Evolutionary conservation across 1,139 yeast species (phyloP).

Genomic region (Nakaseomyces kungkrabaensis): DNA sequence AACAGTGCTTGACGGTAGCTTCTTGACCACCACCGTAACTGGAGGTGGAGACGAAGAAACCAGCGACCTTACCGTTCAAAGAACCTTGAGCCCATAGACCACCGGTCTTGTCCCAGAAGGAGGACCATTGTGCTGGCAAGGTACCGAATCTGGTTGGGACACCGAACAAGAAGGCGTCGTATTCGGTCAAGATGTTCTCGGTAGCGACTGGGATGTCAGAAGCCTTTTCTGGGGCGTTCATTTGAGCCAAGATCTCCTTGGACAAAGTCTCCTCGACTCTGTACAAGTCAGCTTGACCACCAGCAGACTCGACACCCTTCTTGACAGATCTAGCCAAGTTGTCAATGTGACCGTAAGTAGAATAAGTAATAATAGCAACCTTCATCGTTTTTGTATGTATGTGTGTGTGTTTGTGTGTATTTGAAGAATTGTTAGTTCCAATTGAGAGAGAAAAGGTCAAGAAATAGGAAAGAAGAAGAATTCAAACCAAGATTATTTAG

Average conservation of each 20-base stretch:
- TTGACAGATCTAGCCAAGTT: slow-evolving; percentile 46
- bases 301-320: slow-evolving; percentile 49
- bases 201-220: slow-evolving; percentile 46
- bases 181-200: slow-evolving; percentile 37
- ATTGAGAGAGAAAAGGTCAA: not conserved
- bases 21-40: slow-evolving; percentile 65
- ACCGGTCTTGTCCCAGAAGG: slow-evolving; percentile 55
- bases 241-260: slow-evolving; percentile 44
- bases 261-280: slow-evolving; percentile 59
- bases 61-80: slow-evolving; percentile 47
- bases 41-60: slow-evolving; percentile 47
- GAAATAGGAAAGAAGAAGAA: not conserved
- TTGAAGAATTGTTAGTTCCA: not conserved
- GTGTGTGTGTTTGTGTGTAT: not conserved
- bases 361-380: slow-evolving; percentile 51
- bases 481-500: no score
- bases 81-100: slow-evolving; percentile 52
- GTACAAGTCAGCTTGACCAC: slow-evolving; percentile 49
- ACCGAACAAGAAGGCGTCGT: slow-evolving; percentile 56
- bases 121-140: slow-evolving; percentile 53
- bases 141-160: slow-evolving; percentile 57
- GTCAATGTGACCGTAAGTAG: slow-evolving; percentile 54
- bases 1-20: slow-evolving; percentile 39
- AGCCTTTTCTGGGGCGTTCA: slow-evolving; percentile 57
- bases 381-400: slow-evolving; percentile 34